These are phyloP conservation scores for Pyrenophora graminea DNA, from an alignment of 2,329 filamentous ascomycete genomes.

Conservation along the genomic window DNA sequence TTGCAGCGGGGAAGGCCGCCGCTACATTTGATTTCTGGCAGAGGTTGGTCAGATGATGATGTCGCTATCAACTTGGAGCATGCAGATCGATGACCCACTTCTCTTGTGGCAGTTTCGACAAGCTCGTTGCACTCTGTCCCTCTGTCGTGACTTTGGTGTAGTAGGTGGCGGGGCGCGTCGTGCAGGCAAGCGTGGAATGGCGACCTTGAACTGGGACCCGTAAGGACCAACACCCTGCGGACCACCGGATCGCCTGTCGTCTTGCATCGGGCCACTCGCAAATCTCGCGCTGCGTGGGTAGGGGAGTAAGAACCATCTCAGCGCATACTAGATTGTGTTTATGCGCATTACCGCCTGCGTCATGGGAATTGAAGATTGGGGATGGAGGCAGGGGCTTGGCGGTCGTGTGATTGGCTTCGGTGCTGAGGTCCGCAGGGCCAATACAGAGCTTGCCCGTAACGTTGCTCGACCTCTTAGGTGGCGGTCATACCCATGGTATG, in stretches of 20 bases:
- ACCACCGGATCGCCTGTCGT: conserved; percentile 1
- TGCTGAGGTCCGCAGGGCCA: not conserved
- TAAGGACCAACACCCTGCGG: not conserved
- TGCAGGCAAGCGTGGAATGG: conserved; percentile 11
- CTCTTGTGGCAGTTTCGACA: conserved; percentile 21
- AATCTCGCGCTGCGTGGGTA: not conserved
- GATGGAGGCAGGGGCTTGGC: conserved; percentile 1
- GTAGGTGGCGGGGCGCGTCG: conserved; percentile 8
- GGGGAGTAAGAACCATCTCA: conserved; percentile 1
- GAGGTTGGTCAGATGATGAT: not conserved
- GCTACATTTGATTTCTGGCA: conserved; percentile 42
- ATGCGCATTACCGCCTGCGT: conserved; percentile 3
- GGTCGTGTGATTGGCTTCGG: conserved; percentile 12
- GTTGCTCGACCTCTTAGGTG: not conserved
- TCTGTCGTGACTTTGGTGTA: conserved; percentile 8
- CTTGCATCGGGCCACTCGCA: conserved; percentile 11
- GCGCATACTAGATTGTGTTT: not conserved
- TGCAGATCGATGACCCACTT: conserved; percentile 10
- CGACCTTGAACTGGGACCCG: conserved; percentile 9
- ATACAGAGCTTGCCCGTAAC: not conserved
- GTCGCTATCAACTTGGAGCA: not conserved
- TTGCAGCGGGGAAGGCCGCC: conserved; percentile 37
- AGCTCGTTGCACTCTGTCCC: conserved; percentile 14
- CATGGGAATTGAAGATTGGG: not conserved
- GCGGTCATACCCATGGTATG: too few relatives aligned